A percentile compares a stretch with the other conserved stretches of the same genome.
These are phyloP conservation scores for Hypomontagnella monticulosa DNA, from an alignment of 495 filamentous ascomycete genomes.

Conservation along the genomic window DNA sequence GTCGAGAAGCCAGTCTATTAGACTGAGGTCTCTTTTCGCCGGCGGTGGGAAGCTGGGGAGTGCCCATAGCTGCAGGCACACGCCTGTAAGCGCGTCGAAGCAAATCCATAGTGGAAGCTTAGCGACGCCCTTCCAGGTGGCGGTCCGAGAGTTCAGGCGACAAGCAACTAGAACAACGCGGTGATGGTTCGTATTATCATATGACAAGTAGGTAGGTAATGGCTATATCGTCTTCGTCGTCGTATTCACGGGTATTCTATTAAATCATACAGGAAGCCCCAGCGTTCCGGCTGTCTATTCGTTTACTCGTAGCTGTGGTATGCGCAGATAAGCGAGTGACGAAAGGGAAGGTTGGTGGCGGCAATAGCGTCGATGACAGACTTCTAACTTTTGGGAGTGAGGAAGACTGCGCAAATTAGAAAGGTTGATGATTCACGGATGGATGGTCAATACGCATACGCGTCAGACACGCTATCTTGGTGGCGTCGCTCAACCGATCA, in stretches of 20 bases:
- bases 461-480: conserved; percentile 32
- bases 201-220: neutral
- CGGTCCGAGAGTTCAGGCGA: neutral
- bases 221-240: conserved; percentile 20
- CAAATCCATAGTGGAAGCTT: conserved; percentile 60
- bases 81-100: conserved; percentile 62
- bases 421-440: neutral
- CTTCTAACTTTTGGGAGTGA: neutral
- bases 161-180: neutral
- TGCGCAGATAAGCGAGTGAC: conserved; percentile 43
- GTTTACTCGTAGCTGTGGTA: conserved; percentile 19
- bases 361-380: conserved; percentile 3
- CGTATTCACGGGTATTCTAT: conserved; percentile 23
- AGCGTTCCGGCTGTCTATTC: conserved; percentile 27
- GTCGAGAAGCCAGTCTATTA: conserved; percentile 54
- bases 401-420: neutral
- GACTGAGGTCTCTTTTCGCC: conserved; percentile 57
- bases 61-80: conserved; percentile 51
- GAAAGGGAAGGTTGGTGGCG: conserved; percentile 25
- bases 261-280: conserved; percentile 23
- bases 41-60: conserved; percentile 53
- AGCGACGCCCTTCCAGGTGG: conserved; percentile 19
- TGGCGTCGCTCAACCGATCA: conserved; percentile 26
- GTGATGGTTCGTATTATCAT: conserved; percentile 3
- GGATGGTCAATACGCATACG: conserved; percentile 31